Percentiles rank a stretch among this genome's conserved stretches.
These are phyloP conservation scores for Phaeosphaeria sp. DNA, from an alignment of 2,329 filamentous ascomycete species.

Conservation along the genomic window DNA sequence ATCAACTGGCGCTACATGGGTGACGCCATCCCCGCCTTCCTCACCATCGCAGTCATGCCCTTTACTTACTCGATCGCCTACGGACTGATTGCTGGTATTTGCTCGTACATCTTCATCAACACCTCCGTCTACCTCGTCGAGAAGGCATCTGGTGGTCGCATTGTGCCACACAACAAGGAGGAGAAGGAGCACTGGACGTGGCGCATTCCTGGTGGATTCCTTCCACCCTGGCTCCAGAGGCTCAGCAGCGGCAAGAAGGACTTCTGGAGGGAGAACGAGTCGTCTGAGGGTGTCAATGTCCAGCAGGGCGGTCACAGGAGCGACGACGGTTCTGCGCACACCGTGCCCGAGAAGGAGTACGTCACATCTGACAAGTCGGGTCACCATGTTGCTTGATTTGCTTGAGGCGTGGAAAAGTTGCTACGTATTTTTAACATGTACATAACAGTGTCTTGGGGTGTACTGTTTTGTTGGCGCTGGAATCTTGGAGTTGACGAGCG, in stretches of 20 bases:
- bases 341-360: constrained; percentile 29
- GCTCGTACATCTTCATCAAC: constrained; percentile 79
- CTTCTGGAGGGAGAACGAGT: constrained; percentile 65
- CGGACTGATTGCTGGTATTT: constrained; percentile 81
- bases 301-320: constrained; percentile 27
- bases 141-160: constrained; percentile 68
- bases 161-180: constrained; percentile 76
- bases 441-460: not conserved
- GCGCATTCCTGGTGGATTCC: constrained; percentile 73
- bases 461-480: not conserved
- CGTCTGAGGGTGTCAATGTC: constrained; percentile 31
- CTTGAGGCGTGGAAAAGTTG: constrained; percentile 2
- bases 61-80: constrained; percentile 91
- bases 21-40: constrained; percentile 82
- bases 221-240: constrained; percentile 76
- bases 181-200: constrained; percentile 83
- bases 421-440: not conserved
- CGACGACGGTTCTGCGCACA: constrained; percentile 32
- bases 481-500: not conserved
- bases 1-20: constrained; percentile 88
- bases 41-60: constrained; percentile 85
- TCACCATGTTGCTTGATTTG: constrained; percentile 22
- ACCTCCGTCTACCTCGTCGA: constrained; percentile 72
- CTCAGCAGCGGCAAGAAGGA: constrained; percentile 71
- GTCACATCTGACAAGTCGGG: constrained; percentile 28